Conservation (phyloP, 768 basidiomycete genomes). For the Candolleomyces aberdarensis region DNA sequence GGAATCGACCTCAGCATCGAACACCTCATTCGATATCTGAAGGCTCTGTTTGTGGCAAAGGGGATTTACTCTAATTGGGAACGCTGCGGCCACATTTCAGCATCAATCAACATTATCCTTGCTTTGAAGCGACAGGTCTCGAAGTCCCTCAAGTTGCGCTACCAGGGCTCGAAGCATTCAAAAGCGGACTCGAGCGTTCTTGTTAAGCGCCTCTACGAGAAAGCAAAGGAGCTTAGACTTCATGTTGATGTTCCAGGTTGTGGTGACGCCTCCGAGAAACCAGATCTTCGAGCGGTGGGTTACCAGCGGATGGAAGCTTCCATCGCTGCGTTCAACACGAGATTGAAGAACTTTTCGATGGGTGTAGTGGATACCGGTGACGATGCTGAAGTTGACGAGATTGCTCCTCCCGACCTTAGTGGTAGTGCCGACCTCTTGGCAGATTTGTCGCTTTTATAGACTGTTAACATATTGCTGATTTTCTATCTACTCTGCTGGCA, state of each 20-base stretch:
- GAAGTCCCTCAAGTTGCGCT: constrained; percentile 15
- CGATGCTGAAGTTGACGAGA: not conserved
- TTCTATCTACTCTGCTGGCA: not conserved
- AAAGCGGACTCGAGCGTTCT: constrained; percentile 13
- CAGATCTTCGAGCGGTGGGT: constrained; percentile 16
- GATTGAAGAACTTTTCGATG: not conserved
- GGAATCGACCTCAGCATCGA: constrained; percentile 20
- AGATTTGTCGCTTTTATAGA: no score
- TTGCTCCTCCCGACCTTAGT: not conserved
- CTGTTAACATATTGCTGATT: not conserved
- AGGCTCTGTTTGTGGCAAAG: constrained; percentile 26
- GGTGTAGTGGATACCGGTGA: not conserved
- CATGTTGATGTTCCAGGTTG: constrained; percentile 1
- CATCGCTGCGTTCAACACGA: not conserved
- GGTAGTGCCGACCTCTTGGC: no score
- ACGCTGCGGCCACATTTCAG: constrained; percentile 26
- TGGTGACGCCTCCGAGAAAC: constrained; percentile 5
- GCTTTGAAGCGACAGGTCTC: constrained; percentile 25
- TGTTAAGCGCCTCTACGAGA: constrained; percentile 20
- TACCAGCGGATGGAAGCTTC: not conserved
- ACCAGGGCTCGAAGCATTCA: constrained; percentile 25
- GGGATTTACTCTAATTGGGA: constrained; percentile 31
- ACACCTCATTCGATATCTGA: constrained; percentile 24
- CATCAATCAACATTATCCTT: constrained; percentile 23
- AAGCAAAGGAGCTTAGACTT: constrained; percentile 13